Evolutionary conservation across 768 basidiomycete genomes (phyloP).

Genomic region (Thelephora ganbajun): DNA sequence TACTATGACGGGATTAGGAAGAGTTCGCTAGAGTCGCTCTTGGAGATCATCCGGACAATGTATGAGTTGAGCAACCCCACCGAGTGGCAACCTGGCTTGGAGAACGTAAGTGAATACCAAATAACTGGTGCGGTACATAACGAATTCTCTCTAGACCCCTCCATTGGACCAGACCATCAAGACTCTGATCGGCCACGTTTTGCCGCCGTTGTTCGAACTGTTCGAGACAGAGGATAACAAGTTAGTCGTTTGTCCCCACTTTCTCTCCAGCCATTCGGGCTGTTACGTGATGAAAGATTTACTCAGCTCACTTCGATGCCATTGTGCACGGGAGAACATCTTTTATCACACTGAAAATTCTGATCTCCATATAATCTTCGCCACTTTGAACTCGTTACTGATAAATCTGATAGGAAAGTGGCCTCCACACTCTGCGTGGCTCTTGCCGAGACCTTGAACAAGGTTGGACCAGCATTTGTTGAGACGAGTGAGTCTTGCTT

Average conservation of each 20-base stretch:
- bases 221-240: conserved; percentile 95
- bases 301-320: conserved; percentile 77
- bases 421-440: conserved; percentile 79
- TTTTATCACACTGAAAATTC: conserved; percentile 17
- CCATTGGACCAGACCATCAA: conserved; percentile 57
- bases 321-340: conserved; percentile 43
- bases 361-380: conserved; percentile 15
- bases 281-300: conserved; percentile 35
- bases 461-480: conserved; percentile 79
- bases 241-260: conserved; percentile 33
- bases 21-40: conserved; percentile 74
- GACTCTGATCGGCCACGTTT: conserved; percentile 62
- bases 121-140: not conserved
- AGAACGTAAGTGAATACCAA: conserved; percentile 31
- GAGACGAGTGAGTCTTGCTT: conserved; percentile 46
- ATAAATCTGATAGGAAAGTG: conserved; percentile 46
- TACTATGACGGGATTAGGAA: conserved; percentile 98
- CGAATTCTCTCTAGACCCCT: conserved; percentile 17
- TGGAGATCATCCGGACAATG: conserved; percentile 83
- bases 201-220: conserved; percentile 72
- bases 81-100: conserved; percentile 71
- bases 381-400: conserved; percentile 11
- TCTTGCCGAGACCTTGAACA: conserved; percentile 84
- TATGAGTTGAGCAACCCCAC: conserved; percentile 74
- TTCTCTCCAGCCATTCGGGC: not conserved